A percentile compares a stretch with the other conserved stretches of the same genome.
These are phyloP conservation scores for Cytospora paraplurivora DNA, from an alignment of 2,329 filamentous ascomycete genomes.

Conservation along the genomic window DNA sequence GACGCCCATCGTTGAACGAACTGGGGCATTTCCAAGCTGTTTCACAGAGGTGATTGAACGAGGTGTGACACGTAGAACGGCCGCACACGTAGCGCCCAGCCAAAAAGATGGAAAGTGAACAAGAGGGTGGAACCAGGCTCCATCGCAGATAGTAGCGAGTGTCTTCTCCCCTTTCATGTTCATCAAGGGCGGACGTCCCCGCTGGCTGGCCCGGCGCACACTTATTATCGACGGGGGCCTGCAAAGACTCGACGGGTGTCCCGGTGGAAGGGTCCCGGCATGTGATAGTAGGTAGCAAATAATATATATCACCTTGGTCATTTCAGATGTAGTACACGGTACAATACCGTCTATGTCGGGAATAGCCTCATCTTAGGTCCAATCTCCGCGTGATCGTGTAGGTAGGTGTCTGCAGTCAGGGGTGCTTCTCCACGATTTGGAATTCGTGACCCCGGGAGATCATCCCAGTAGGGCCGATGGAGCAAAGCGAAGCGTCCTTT, in stretches of 20 bases:
- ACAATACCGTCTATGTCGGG: constrained; percentile 12
- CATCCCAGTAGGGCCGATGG: background rate
- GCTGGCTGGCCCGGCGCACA: background rate
- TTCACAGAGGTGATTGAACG: background rate
- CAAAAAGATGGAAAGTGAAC: too few relatives aligned
- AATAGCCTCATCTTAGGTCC: constrained; percentile 24
- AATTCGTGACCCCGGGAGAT: background rate
- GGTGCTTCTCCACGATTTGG: background rate
- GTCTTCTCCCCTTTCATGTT: background rate
- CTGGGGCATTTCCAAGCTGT: background rate
- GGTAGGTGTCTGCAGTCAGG: background rate
- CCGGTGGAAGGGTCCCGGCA: background rate
- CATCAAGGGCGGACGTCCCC: background rate
- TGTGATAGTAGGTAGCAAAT: background rate
- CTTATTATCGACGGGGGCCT: background rate
- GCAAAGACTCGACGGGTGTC: background rate
- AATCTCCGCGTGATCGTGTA: constrained; percentile 26
- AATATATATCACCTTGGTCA: background rate
- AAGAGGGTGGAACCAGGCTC: too few relatives aligned
- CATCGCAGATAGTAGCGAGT: background rate
- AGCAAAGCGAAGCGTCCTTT: background rate
- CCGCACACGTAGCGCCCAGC: background rate
- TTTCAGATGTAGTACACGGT: background rate
- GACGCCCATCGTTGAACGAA: background rate
- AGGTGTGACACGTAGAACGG: background rate